Conservation (phyloP, 495 filamentous ascomycete species). For the Xylaria telfairii region DNA sequence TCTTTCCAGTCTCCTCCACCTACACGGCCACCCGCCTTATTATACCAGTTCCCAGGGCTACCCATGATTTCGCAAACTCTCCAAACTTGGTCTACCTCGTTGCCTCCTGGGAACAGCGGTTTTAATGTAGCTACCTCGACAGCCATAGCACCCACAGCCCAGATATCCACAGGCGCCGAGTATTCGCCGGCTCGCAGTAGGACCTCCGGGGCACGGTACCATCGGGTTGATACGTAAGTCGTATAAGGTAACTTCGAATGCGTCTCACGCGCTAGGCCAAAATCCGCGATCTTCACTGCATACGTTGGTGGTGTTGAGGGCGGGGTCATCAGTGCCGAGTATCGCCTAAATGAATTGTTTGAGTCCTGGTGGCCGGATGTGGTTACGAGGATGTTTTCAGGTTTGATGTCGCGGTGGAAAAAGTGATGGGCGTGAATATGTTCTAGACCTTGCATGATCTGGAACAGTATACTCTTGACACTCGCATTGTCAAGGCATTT, state of each 20-base stretch:
- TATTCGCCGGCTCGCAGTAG: slow-evolving; percentile 95
- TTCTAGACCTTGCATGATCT: slow-evolving; percentile 94
- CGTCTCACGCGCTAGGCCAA: slow-evolving; percentile 96
- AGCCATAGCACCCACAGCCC: slow-evolving; percentile 99
- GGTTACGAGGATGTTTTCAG: slow-evolving; percentile 97
- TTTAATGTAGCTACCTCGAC: slow-evolving; percentile 98
- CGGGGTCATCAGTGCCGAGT: slow-evolving; percentile 91
- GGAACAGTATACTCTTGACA: slow-evolving; percentile 97
- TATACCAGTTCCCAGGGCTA: slow-evolving; percentile 97
- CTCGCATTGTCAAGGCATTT: slow-evolving; percentile 87
- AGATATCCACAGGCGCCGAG: slow-evolving; percentile 97
- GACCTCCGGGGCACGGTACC: slow-evolving; percentile 98
- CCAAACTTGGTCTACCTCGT: slow-evolving; percentile 99
- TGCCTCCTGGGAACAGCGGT: slow-evolving; percentile 95
- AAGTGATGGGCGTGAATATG: slow-evolving; percentile 97
- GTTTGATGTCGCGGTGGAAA: slow-evolving; percentile 99
- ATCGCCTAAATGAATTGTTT: slow-evolving; percentile 79
- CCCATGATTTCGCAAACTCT: slow-evolving; percentile 99
- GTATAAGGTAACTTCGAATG: slow-evolving; percentile 96
- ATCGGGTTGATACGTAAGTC: slow-evolving; percentile 97
- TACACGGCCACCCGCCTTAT: slow-evolving; percentile 81
- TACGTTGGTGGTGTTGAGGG: slow-evolving; percentile 92
- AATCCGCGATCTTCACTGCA: slow-evolving; percentile 98
- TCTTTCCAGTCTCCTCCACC: slow-evolving; percentile 99
- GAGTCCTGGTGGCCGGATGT: slow-evolving; percentile 85